Percentiles rank a stretch among this genome's conserved stretches.
phyloP scores from a whole-genome alignment of 768 basidiomycete genomes.

The Pleurotus tuoliensis region DNA sequence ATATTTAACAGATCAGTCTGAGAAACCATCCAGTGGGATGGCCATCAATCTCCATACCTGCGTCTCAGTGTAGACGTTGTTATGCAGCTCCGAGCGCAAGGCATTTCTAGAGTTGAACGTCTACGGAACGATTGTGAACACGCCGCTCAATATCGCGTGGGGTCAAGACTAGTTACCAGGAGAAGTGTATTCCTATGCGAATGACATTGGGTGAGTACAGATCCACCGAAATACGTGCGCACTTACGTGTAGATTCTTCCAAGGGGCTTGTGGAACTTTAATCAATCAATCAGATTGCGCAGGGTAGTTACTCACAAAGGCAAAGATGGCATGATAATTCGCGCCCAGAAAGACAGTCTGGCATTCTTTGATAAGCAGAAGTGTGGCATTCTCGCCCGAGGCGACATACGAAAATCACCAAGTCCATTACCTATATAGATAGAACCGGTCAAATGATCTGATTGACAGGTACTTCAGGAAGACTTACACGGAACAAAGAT shows the following conservation, averaged over 20 bases:
- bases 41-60: not conserved
- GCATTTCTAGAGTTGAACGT: conserved; percentile 23
- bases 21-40: not conserved
- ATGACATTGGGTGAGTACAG: too few relatives aligned
- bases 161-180: conserved; percentile 11
- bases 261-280: conserved; percentile 16
- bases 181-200: conserved; percentile 22
- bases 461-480: not conserved
- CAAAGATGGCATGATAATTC: conserved; percentile 28
- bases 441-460: not conserved
- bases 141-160: not conserved
- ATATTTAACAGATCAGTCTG: not conserved
- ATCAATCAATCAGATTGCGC: not conserved
- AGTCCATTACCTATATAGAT: conserved; percentile 22
- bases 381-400: not conserved
- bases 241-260: conserved; percentile 28
- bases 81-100: conserved; percentile 11
- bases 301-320: conserved; percentile 19
- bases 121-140: conserved; percentile 9
- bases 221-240: too few relatives aligned
- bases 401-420: conserved; percentile 20
- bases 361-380: not conserved
- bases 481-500: conserved; percentile 27
- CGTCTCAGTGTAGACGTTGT: not conserved
- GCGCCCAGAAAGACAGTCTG: conserved; percentile 20